These are phyloP conservation scores for Huiozyma sinensis DNA, from an alignment of 805 yeast genomes.

Conservation along the genomic window DNA sequence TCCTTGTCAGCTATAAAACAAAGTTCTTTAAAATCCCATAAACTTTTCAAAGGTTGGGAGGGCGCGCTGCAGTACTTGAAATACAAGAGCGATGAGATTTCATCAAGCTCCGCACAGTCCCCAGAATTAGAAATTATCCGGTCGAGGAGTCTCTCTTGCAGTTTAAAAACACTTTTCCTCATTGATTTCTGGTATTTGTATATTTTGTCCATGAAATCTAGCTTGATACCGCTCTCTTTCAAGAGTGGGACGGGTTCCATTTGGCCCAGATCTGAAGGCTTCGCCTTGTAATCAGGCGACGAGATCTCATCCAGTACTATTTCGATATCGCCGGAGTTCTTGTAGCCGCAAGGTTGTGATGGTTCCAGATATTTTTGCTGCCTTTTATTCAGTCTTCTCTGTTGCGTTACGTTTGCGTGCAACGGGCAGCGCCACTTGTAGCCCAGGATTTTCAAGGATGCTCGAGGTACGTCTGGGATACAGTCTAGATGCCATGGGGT, in stretches of 20 bases:
- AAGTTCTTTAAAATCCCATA: constrained; percentile 38
- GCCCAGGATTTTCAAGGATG: constrained; percentile 62
- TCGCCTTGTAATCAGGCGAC: constrained; percentile 2
- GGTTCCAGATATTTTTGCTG: constrained; percentile 44
- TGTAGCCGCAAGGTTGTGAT: constrained; percentile 37
- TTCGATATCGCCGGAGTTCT: constrained; percentile 50
- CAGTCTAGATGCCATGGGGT: constrained; percentile 87
- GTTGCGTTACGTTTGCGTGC: constrained; percentile 36
- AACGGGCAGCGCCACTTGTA: constrained; percentile 87
- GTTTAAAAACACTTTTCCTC: constrained; percentile 22
- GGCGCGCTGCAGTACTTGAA: constrained; percentile 28
- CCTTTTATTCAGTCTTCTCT: constrained; percentile 40
- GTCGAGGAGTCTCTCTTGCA: constrained; percentile 27
- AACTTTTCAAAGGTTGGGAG: constrained; percentile 15
- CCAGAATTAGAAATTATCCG: constrained; percentile 8
- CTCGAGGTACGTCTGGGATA: constrained; percentile 55
- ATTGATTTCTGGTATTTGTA: constrained; percentile 34
- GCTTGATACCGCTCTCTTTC: constrained; percentile 19
- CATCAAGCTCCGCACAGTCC: constrained; percentile 1
- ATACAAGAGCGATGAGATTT: constrained; percentile 25
- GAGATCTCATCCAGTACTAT: constrained; percentile 36
- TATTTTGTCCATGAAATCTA: constrained; percentile 21
- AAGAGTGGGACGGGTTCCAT: constrained; percentile 15
- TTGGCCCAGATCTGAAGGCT: constrained; percentile 3
- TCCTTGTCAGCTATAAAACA: constrained; percentile 32